Base-by-base conservation (phyloP, 2,329 filamentous ascomycete species). In the Xylogone sp. region DNA sequence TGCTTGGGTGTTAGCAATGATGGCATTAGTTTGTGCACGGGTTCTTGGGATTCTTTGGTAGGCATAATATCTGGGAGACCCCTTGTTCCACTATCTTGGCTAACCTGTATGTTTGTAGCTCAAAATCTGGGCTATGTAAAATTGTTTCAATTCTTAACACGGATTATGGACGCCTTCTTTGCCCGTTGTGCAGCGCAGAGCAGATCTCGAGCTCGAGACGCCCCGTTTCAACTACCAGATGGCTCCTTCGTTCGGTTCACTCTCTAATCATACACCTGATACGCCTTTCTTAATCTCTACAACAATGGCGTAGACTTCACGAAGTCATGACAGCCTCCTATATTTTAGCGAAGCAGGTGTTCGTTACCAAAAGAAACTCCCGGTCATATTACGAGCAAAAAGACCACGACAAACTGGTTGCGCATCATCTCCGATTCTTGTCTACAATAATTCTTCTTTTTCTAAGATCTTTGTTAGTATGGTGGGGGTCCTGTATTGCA, bases 21-120 rank as follows among this genome's bases (percentile, higher is more conserved):
- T 69, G 94, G 93, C 57, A 96, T 97, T 77, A 97, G 93, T 78
- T 80, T 99, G 76, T 97, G 94, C 83, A 99, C 94, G 67, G 94
- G 94, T 71, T 99, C 94, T 62, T 99, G 94, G 94, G 94, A 99
- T 76, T 97, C 94, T 66, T 82, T 96, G 79, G 94, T 97, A 82
- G 76, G 90, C 81, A 51, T 59, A 49, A 19, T 49, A 39, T 50
- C 48, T 50, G 29, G 21, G 27, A 27, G 34, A 20, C 29, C 47
- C 45, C 22, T 18, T 47, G 46, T 48, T 39, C 24, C 10, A 10
- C 24, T 42, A 43, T 49, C 49, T 48, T 24, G 57, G 58, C 68
- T 72, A 65, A 74, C 66, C 53, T 51, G 49, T 46, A 44, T 46
- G 42, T 57, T 18, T 50, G 66, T 54, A 92, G 88, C 86, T 93